Base-by-base conservation (phyloP, 306 rosid species). In the Cicer bijugum region DNA sequence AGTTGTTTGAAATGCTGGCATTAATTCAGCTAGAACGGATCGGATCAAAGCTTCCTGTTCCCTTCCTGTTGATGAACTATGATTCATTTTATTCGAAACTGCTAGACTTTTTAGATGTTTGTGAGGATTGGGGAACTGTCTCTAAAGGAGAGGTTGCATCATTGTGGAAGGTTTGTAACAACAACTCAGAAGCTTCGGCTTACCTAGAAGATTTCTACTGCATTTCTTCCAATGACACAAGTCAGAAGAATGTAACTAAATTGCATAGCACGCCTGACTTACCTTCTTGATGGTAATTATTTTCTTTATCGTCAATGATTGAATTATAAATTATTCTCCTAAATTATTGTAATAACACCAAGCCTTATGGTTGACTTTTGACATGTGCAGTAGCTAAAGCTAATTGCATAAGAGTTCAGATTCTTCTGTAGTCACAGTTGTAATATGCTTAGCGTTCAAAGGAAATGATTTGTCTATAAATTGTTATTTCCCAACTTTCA, bases 1-100 rank as follows among this genome's bases (percentile, higher is more conserved):
- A 93, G 74, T 19, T 91, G 83, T 91, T 91, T 42, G 98, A 93
- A 87, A 85, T 89, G 67, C 59, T 91, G 77, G 84, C 92, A 37
- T 75, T 93, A 47, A 83, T 89, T 83, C 98, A 93, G 73, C 94
- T 93, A 16, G 77, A 90, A 57, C 74, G 98, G 74, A 91, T 93
- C 12, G 98, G 98, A 45, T 88, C 98, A 8, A 60, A 87, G 80
- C 78, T 81, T 82, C 94, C 92, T 7, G 75, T 93, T 76, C 98
- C 97, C 23, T 81, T 89, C 77, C 67, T 91, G 55, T 65, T 93
- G 87, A 91, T 91, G 98, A 93, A 93, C 81, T 93, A 93, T 12
- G 92, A 91, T 48, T 88, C 96, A 1, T 89, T 78, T 78, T 93
- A 91, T 65, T 89, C 88, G 6, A 93, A 89, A 81, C 78, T 93